Base-by-base conservation (phyloP, 2,329 filamentous ascomycete genomes). In the Parastagonospora nodorum region DNA sequence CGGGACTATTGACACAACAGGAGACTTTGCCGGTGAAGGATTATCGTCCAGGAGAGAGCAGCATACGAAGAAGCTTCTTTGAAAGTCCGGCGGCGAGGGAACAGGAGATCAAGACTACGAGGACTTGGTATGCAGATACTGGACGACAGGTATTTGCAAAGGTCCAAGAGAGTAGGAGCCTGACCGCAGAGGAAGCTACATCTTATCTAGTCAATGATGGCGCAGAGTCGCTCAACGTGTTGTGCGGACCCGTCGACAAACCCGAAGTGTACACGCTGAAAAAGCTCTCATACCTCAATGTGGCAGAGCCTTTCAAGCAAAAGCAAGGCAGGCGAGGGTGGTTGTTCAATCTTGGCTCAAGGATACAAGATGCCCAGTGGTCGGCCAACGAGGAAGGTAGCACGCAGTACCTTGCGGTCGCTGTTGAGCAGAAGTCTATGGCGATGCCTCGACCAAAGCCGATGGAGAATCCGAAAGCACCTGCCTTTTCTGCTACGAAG, bases 391-490 rank as follows among this genome's bases (percentile, higher is more conserved):
- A 75, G 41, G 50, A 72, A 15, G 76, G 75, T 2, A 57, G 64
- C n/a, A 74, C 71, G 15, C 84, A 87, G 57, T 86, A 84, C 67
- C 75, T 87, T 6, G 82, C 82, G 14, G 69, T 84, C 6, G 74
- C 74, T 28, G 72, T 76, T 12, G 51, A 68, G 62, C 60, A 72
- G 53, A 64, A 54, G 41, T 50, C 44, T 37, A 48, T 42, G 4
- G 45, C 32, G 5, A 44, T 40, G 4, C 48, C 45, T 30, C 55
- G 71, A 35, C 53, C 65, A 55, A 58, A 68, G 54, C 45, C 66
- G 55, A 37, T 73, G 55, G 58, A 72, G 63, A 52, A 70, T 51
- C 46, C 62, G 14, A 60, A 61, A 46, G 72, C 78, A 7, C 77
- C 80, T 14, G 77, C 82, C 4, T 85, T 84, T 61, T 74, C 74